Evolutionary conservation across 805 yeast species (phyloP).

Genomic region (Torulaspora maleeae): DNA sequence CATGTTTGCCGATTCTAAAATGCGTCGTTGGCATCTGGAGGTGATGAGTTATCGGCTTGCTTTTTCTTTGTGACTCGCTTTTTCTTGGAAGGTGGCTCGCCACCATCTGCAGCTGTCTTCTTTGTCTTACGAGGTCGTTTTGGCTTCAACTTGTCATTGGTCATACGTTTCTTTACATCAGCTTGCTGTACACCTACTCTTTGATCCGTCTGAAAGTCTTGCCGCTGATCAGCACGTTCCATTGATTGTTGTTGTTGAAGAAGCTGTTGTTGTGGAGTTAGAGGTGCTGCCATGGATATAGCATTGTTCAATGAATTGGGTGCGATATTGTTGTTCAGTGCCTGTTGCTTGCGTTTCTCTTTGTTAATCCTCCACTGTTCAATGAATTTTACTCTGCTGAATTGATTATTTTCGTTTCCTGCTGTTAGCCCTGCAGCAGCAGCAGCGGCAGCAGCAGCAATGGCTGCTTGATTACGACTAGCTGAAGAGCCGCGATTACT

Average conservation of each 20-base stretch:
- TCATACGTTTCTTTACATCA: conserved; percentile 9
- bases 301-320: conserved; percentile 31
- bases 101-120: conserved; percentile 24
- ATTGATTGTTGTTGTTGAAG: conserved; percentile 28
- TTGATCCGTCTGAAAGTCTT: conserved; percentile 1
- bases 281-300: conserved; percentile 33
- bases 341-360: conserved; percentile 47
- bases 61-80: conserved; percentile 30
- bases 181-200: conserved; percentile 6
- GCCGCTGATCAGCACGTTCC: conserved; percentile 6
- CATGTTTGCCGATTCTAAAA: neutral
- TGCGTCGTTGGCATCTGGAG: conserved; percentile 7
- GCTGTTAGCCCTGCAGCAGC: conserved; percentile 38
- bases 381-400: conserved; percentile 79
- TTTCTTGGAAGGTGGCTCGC: conserved; percentile 27
- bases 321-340: conserved; percentile 29
- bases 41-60: conserved; percentile 9
- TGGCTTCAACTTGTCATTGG: conserved; percentile 26
- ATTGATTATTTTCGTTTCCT: conserved; percentile 49
- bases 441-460: conserved; percentile 38
- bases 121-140: conserved; percentile 33
- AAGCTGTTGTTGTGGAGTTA: conserved; percentile 30
- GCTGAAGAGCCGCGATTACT: conserved; percentile 24
- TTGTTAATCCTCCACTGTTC: conserved; percentile 77
- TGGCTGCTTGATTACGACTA: conserved; percentile 35